Base-by-base conservation (phyloP, 2,329 filamentous ascomycete genomes). In the Fusarium brevicatenulatum region DNA sequence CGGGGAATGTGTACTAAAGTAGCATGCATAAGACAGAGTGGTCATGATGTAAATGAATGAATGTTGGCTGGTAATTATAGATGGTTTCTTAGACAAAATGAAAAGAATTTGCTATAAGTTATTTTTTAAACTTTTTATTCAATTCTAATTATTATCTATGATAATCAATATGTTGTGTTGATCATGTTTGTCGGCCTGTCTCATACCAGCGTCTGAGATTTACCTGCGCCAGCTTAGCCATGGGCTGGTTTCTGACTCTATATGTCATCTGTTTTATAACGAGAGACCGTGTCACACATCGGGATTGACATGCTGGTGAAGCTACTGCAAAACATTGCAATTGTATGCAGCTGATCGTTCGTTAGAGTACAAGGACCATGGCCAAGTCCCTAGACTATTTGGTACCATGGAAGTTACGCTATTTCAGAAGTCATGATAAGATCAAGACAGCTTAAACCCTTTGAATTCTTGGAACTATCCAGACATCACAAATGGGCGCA, bases 21-120 rank as follows among this genome's bases (percentile, higher is more conserved):
- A 36, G 53, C 40, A 44, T 19, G 30, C 23, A 28, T 43, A 19
- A 52, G 25, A 28, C 37, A 44, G 19, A 39, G 36, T 15, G 44
- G n/a, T 25, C 64, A 70, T 70, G 60, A 70, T 53, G 44, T 39
- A 42, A 37, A 19, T n/a, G 9, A 58, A 23, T 25, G 30, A 58
- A 23, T 30, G 30, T 19, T n/a, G 21, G n/a, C 12, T 43, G 7
- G 15, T 21, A 18, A 19, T 21, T 28, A 36, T 52, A 21, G 15
- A 49, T 32, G 6, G n/a, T 11, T 37, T 52, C 19, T 12, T 13
- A 25, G 30, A 52, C n/a, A 52, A 25, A 36, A 36, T 21, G 34
- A 37, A 25, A 52, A 36, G 2, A 5, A 21, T 8, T 25, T 25
- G 18, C 34, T 9, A 12, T 11, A 21, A 0, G 11, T 19, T 52